A percentile compares a stretch with the other conserved stretches of the same genome.
Evolutionary conservation across 2,329 filamentous ascomycete genomes (phyloP).

Genomic region (Zymoseptoria tritici): DNA sequence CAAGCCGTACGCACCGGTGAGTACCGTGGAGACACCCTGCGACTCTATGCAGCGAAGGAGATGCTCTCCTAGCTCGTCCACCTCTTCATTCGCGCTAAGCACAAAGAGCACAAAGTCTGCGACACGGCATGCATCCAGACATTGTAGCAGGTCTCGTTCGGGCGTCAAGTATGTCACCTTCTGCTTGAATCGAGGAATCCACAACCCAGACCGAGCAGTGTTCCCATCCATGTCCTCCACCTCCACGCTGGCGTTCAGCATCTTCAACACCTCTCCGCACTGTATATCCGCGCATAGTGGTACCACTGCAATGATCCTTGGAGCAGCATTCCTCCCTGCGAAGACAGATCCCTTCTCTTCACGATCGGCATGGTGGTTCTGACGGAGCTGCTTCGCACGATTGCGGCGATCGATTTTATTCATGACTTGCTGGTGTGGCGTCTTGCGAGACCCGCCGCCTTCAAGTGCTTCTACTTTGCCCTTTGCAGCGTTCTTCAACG

Average conservation of each 20-base stretch:
- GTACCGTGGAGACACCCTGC: conserved; percentile 89
- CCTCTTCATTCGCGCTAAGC: conserved; percentile 73
- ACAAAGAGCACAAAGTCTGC: conserved; percentile 89
- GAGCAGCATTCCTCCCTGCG: conserved; percentile 75
- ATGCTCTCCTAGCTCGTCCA: conserved; percentile 76
- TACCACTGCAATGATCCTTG: conserved; percentile 79
- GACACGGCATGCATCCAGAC: conserved; percentile 75
- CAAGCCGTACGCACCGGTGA: conserved; percentile 67
- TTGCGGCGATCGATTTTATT: conserved; percentile 94
- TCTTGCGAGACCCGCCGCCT: conserved; percentile 63
- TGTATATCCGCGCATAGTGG: conserved; percentile 72
- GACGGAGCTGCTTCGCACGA: conserved; percentile 83
- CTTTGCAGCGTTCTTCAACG: conserved; percentile 77
- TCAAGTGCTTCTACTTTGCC: conserved; percentile 71
- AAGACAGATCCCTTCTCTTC: conserved; percentile 74
- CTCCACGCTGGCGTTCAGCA: conserved; percentile 72
- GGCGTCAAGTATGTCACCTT: conserved; percentile 79
- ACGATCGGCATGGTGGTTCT: conserved; percentile 76
- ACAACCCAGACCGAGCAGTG: neutral
- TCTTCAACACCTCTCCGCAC: conserved; percentile 56
- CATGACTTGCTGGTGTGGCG: conserved; percentile 92
- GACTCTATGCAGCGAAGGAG: conserved; percentile 82
- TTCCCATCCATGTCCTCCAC: conserved; percentile 56
- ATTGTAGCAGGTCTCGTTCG: conserved; percentile 64
- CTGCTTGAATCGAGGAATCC: conserved; percentile 86